Evolutionary conservation across 805 yeast species (phyloP), one percentile per base, ranked within the genome.

Genomic region (Saccharomycopsis capsularis): DNA sequence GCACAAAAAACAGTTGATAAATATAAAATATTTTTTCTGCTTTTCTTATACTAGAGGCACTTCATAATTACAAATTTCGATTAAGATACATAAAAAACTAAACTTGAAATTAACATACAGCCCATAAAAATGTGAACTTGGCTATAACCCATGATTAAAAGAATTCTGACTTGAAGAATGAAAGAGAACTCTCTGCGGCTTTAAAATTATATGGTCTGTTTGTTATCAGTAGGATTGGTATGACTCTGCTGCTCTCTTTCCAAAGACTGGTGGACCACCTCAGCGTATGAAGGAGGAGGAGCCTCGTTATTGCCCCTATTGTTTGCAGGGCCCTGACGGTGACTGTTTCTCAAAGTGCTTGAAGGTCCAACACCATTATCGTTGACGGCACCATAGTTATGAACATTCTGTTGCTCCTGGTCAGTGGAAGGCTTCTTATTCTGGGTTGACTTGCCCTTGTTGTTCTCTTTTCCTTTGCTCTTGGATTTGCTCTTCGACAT

Each of bases 271-370:
- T 38, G 23, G 15, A 40, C 47, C 9, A 44, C 48, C 16, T 48
- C 52, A 9, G 46, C 29, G 29, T 48, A 48, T 4, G 52, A 32
- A 3, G 52, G 52, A 11, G 52, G 52, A 16, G 44, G 48, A 3
- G 42, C 43, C 16, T 19, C 23, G 13, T 37, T 21, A 15, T 9
- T 21, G 9, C 38, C 47, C 2, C 42, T 40, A 2, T 29, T 13
- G 7, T 25, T 27, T 21, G 19, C 18, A n/a, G n/a, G n/a, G 25
- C 23, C 24, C 22, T 11, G 9, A 6, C 24, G 16, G n/a, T 22
- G 21, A 35, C 19, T 34, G 2, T 21, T 18, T 19, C 46, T 25
- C 4, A 13, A 18, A 18, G 39, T 18, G n/a, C 39, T 25, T 7
- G 38, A 24, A 16, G 22, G 19, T 6, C 32, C 29, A 9, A 40